phyloP scores from a whole-genome alignment of 805 yeast species.

The Metschnikowia drakensbergensis region DNA sequence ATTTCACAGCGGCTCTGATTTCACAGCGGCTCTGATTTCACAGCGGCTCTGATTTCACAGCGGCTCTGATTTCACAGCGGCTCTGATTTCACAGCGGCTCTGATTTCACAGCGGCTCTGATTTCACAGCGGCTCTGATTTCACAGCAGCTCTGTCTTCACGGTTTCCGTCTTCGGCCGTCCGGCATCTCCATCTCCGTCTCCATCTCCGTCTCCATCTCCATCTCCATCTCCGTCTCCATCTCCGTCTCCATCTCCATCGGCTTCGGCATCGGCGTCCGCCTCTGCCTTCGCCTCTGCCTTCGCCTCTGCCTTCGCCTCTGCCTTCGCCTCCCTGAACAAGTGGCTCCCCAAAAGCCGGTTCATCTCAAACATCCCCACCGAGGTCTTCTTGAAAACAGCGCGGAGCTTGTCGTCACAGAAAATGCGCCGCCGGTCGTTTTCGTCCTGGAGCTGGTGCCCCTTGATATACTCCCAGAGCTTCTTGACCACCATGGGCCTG shows the following conservation, averaged over 20 bases:
- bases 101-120: too few relatives aligned
- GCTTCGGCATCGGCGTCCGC: background rate
- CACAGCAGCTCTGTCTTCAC: too few relatives aligned
- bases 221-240: background rate
- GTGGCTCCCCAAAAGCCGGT: constrained; percentile 51
- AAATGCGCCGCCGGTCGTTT: constrained; percentile 56
- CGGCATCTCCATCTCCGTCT: too few relatives aligned
- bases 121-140: too few relatives aligned
- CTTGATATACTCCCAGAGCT: constrained; percentile 68
- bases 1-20: too few relatives aligned
- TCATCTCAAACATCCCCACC: constrained; percentile 57
- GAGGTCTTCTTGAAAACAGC: constrained; percentile 56
- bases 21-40: too few relatives aligned
- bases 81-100: too few relatives aligned
- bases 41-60: too few relatives aligned
- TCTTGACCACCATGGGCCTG: constrained; percentile 68
- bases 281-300: background rate
- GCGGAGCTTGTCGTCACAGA: constrained; percentile 56
- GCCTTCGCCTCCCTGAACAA: constrained; percentile 26
- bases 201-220: background rate
- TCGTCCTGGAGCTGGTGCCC: constrained; percentile 62
- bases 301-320: constrained; percentile 6
- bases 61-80: too few relatives aligned
- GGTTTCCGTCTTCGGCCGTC: too few relatives aligned
- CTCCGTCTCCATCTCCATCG: background rate